These are phyloP conservation scores for Calycina herbarum DNA, from an alignment of 2,329 filamentous ascomycete genomes.

Conservation along the genomic window DNA sequence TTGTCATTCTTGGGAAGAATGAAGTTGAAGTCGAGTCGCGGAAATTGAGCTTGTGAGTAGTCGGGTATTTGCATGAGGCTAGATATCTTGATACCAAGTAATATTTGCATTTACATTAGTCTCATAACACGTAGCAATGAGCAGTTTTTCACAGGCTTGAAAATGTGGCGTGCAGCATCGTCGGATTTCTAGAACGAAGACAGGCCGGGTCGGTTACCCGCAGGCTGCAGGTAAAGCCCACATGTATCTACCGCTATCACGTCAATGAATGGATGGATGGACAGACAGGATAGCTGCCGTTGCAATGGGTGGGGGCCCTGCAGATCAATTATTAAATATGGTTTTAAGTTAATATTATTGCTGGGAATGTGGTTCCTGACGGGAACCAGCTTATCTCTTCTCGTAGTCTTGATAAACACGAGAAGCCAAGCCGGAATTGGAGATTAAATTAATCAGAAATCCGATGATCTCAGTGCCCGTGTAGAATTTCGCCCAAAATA, in stretches of 20 bases:
- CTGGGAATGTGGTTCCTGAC: conserved; percentile 8
- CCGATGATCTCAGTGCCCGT: conserved; percentile 28
- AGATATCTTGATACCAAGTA: neutral
- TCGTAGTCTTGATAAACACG: neutral
- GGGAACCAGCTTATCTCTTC: neutral
- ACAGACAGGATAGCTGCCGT: neutral
- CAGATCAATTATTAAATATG: conserved; percentile 10
- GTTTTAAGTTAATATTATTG: conserved; percentile 8
- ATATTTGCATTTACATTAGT: neutral
- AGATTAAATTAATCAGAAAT: conserved; percentile 7
- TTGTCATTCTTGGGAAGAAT: neutral
- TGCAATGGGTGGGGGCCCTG: conserved; percentile 7
- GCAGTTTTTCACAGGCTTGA: neutral
- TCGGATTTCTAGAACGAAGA: neutral
- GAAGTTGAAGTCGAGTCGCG: neutral
- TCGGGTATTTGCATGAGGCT: neutral
- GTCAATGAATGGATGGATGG: neutral
- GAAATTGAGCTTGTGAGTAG: neutral
- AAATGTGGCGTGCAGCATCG: neutral
- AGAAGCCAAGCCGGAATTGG: neutral
- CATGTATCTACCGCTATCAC: neutral
- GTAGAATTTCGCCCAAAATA: conserved; percentile 36
- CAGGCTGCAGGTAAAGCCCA: neutral
- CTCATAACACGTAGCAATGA: neutral
- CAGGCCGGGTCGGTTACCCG: neutral